phyloP scores from a whole-genome alignment of 2,329 filamentous ascomycete genomes.

The Curvularia hawaiiensis region DNA sequence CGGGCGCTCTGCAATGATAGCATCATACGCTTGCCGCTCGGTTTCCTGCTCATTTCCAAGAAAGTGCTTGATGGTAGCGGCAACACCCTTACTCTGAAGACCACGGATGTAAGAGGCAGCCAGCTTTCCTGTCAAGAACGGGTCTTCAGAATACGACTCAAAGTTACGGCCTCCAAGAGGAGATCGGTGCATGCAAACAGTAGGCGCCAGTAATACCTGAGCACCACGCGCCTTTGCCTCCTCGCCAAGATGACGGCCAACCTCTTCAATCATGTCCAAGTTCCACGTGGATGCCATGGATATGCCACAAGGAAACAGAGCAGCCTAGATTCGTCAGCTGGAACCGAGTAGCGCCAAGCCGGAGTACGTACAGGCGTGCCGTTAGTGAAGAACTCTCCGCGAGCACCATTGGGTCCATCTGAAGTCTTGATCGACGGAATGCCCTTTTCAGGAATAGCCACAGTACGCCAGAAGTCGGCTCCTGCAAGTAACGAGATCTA shows the following conservation, averaged over 20 bases:
- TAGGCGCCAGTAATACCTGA: constrained; percentile 75
- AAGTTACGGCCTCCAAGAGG: constrained; percentile 86
- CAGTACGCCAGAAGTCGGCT: constrained; percentile 73
- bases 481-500: constrained; percentile 53
- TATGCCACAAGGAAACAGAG: constrained; percentile 78
- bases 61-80: constrained; percentile 80
- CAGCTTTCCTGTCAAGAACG: constrained; percentile 74
- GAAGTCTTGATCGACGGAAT: constrained; percentile 69
- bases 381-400: constrained; percentile 70
- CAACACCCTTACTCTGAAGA: constrained; percentile 73
- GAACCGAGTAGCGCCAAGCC: constrained; percentile 7
- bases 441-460: constrained; percentile 62
- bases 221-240: constrained; percentile 76
- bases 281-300: constrained; percentile 84
- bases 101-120: constrained; percentile 75
- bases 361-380: constrained; percentile 47
- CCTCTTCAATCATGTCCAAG: constrained; percentile 68
- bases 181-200: constrained; percentile 80
- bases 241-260: constrained; percentile 72
- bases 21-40: constrained; percentile 67
- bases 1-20: constrained; percentile 66
- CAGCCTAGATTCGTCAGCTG: constrained; percentile 59
- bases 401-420: constrained; percentile 72
- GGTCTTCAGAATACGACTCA: constrained; percentile 86
- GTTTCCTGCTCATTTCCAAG: constrained; percentile 78